Evolutionary conservation across 305 asterid genomes (phyloP), one percentile per base, ranked within the genome.

Genomic region (Euphrasia arctica): DNA sequence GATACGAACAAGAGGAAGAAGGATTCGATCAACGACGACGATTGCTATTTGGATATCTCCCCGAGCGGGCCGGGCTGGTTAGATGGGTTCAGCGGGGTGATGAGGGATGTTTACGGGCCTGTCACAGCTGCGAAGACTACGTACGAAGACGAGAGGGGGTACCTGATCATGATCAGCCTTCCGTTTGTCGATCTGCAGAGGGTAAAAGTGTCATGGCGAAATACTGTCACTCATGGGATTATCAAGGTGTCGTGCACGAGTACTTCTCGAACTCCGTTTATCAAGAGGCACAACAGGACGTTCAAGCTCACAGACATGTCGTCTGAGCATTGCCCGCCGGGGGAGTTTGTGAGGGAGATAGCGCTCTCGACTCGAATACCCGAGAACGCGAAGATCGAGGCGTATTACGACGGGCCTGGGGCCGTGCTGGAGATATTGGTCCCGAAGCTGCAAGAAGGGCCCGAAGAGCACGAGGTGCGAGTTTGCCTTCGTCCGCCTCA

Each of bases 201-300:
- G 80, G 95, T 91, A 14, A 91, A 86, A 68, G 96, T 91, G 45
- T 84, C 98, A 0, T 91, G 98, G 98, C 81, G 95, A 65, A 91
- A 91, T 64, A 86, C 91, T 1, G 83, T 77, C 4, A 77, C 89
- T 0, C 95, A 85, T 31, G 98, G 98, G 62, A 83, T 91, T 62
- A 79, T 91, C 69, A 91, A 91, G 75, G 78, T 91, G 0, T 83
- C 90, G 12, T 88, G 98, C 58, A 68, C 58, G 11, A 91, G 98
- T 68, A 84, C 85, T 0, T 86, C 91, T 7, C 79, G 86, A 1
- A 72, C 74, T n/a, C 90, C 94, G 8, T 78, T 75, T 54, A 78
- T 88, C 82, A 82, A 83, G 80, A 85, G 96, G 74, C 89, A 80
- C 29, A 82, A 78, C 68, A 65, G 98, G 82, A 86, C 83, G 7